These are phyloP conservation scores for Dendrobium chrysotoxum DNA, from an alignment of 106 monocot genomes.

Conservation along the genomic window DNA sequence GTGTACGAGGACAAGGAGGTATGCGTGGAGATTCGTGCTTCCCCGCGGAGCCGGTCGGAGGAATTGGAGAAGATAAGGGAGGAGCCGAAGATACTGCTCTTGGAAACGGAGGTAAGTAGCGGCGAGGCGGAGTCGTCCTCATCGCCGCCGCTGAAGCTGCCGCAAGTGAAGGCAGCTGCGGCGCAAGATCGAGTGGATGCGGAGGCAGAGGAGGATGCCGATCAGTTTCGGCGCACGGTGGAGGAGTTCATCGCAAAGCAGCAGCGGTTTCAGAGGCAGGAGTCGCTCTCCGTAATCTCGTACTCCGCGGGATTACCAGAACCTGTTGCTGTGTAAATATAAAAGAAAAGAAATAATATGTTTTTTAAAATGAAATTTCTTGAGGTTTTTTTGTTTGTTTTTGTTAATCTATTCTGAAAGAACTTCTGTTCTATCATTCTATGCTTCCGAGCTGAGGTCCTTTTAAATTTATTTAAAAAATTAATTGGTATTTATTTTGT, in stretches of 20 bases:
- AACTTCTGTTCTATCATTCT: neutral
- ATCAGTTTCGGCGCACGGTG: constrained; percentile 44
- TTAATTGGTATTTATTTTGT: too few species aligned
- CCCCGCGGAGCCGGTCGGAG: constrained; percentile 23
- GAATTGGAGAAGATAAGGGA: neutral
- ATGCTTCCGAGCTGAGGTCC: too few species aligned
- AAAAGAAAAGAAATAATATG: too few species aligned
- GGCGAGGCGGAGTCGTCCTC: neutral
- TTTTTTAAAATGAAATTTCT: neutral
- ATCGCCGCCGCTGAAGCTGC: neutral
- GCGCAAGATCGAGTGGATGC: constrained; percentile 6
- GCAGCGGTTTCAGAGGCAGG: constrained; percentile 48
- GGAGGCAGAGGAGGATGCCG: constrained; percentile 30
- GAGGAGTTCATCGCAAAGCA: constrained; percentile 72
- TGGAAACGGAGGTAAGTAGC: constrained; percentile 28
- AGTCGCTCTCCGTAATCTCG: constrained; percentile 29
- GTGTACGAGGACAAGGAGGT: constrained; percentile 54
- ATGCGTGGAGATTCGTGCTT: constrained; percentile 20
- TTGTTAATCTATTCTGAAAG: neutral
- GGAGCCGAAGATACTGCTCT: constrained; percentile 26
- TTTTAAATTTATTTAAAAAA: too few species aligned
- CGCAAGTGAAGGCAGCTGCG: neutral
- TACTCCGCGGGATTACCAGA: constrained; percentile 5
- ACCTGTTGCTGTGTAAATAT: constrained; percentile 4
- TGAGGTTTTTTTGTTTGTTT: neutral